Conservation (phyloP, 306 rosid species). For the Coriaria nepalensis region DNA sequence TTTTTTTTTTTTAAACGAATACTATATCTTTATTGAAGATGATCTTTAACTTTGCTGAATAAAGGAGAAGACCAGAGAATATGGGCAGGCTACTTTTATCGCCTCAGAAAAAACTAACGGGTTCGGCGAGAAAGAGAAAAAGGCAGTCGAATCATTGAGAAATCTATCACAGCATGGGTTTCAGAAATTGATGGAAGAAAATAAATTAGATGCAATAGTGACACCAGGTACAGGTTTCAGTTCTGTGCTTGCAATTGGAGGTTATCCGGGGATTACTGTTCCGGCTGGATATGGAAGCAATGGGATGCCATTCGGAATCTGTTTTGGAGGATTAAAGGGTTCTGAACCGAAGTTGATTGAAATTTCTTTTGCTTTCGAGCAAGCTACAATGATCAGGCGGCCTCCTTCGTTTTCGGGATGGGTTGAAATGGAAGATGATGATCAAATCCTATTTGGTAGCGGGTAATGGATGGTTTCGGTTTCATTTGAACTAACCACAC, state of each 20-base stretch:
- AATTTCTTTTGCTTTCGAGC: slow-evolving; percentile 24
- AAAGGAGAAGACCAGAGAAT: slow-evolving; percentile 22
- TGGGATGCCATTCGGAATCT: slow-evolving; percentile 21
- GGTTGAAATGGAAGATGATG: background rate
- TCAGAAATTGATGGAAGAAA: slow-evolving; percentile 24
- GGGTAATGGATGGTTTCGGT: too few species aligned
- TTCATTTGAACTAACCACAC: too few species aligned
- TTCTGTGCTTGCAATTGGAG: slow-evolving; percentile 15
- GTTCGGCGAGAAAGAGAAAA: slow-evolving; percentile 13
- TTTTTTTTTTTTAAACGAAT: too few species aligned
- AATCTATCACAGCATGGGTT: slow-evolving; percentile 23
- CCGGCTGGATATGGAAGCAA: slow-evolving; percentile 17
- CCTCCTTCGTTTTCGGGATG: slow-evolving; percentile 17
- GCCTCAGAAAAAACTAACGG: slow-evolving; percentile 17
- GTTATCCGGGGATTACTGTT: slow-evolving; percentile 21
- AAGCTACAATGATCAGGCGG: slow-evolving; percentile 21
- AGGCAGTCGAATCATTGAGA: slow-evolving; percentile 14
- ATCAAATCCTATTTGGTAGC: background rate
- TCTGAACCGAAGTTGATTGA: slow-evolving; percentile 22
- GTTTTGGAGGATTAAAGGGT: slow-evolving; percentile 25
- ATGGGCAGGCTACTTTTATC: slow-evolving; percentile 21
- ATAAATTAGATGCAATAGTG: slow-evolving; percentile 20
- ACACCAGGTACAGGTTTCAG: slow-evolving; percentile 5
- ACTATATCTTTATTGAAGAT: too few species aligned
- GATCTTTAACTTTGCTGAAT: background rate